A percentile compares a stretch with the other conserved stretches of the same genome.
Conservation (phyloP, 148 eudicot genomes). For the Limonium bicolor region DNA sequence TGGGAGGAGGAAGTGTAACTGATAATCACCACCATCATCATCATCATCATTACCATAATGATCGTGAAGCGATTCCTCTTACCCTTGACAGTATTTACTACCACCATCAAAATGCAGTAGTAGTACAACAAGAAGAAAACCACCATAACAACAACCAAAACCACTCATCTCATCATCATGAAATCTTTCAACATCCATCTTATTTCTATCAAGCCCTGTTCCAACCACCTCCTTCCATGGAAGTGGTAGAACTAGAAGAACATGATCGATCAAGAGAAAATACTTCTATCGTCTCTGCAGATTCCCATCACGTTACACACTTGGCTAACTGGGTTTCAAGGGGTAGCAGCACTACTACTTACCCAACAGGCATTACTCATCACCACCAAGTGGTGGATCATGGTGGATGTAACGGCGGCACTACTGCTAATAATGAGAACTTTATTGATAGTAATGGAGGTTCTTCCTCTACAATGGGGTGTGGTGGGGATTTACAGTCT, state of each 20-base stretch:
- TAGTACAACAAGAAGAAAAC: neutral
- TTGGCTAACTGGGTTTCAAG: neutral
- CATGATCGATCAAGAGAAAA: too few relatives aligned
- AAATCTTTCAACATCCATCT: neutral
- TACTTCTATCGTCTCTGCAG: neutral
- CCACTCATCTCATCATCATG: neutral
- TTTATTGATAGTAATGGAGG: neutral
- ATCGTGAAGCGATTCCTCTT: neutral
- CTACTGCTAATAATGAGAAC: too few relatives aligned
- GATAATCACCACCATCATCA: too few relatives aligned
- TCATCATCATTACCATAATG: too few relatives aligned
- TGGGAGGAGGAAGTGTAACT: neutral
- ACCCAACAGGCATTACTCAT: too few relatives aligned
- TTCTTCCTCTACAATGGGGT: neutral
- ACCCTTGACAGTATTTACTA: neutral
- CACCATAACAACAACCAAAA: too few relatives aligned
- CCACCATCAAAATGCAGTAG: neutral
- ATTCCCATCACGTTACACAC: neutral
- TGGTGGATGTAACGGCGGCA: too few relatives aligned
- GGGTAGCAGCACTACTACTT: neutral
- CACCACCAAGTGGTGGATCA: too few relatives aligned
- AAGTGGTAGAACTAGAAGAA: neutral
- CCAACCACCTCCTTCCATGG: neutral
- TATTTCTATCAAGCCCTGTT: neutral
- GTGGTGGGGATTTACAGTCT: constrained; percentile 23